Percentiles rank a stretch among this genome's conserved stretches.
Evolutionary conservation across 2,329 filamentous ascomycete species (phyloP).

Genomic region (Penicillium sp.): DNA sequence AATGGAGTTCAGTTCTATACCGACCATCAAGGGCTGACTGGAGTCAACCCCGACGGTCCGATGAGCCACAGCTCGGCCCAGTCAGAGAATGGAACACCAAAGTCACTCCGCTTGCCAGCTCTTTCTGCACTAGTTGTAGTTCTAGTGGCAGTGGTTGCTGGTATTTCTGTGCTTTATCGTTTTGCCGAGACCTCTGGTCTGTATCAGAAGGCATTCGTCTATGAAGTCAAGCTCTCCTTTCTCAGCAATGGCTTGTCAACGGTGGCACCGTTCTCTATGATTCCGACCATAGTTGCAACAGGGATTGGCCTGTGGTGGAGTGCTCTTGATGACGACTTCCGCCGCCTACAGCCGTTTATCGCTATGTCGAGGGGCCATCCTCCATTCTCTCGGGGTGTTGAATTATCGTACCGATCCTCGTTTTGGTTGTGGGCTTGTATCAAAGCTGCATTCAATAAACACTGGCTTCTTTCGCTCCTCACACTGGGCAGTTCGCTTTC

Average conservation of each 20-base stretch:
- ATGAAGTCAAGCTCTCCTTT: slow-evolving; percentile 9
- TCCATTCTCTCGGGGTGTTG: not conserved
- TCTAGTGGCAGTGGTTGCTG: slow-evolving; percentile 3
- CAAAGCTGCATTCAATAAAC: slow-evolving; percentile 14
- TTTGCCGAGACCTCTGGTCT: slow-evolving; percentile 4
- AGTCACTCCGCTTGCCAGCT: slow-evolving; percentile 9
- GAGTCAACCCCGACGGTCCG: not conserved
- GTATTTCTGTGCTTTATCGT: slow-evolving; percentile 11
- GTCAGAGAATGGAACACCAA: slow-evolving; percentile 13
- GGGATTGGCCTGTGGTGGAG: slow-evolving; percentile 17
- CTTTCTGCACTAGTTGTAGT: slow-evolving; percentile 2
- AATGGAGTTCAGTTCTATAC: slow-evolving; percentile 4
- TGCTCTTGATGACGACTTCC: slow-evolving; percentile 16
- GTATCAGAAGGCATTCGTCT: slow-evolving; percentile 17
- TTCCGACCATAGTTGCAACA: slow-evolving; percentile 14
- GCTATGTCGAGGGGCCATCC: slow-evolving; percentile 7
- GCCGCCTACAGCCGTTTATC: slow-evolving; percentile 11
- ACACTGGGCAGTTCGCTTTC: slow-evolving; percentile 9
- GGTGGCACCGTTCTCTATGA: slow-evolving; percentile 13
- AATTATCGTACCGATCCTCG: slow-evolving; percentile 14
- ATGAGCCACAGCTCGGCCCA: not conserved
- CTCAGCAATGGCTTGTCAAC: slow-evolving; percentile 7
- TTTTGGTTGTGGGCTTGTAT: slow-evolving; percentile 14
- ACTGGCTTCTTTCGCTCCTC: slow-evolving; percentile 13
- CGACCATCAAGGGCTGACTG: slow-evolving; percentile 3